Conservation (phyloP, 768 basidiomycete genomes). For the Pholiota conissans region DNA sequence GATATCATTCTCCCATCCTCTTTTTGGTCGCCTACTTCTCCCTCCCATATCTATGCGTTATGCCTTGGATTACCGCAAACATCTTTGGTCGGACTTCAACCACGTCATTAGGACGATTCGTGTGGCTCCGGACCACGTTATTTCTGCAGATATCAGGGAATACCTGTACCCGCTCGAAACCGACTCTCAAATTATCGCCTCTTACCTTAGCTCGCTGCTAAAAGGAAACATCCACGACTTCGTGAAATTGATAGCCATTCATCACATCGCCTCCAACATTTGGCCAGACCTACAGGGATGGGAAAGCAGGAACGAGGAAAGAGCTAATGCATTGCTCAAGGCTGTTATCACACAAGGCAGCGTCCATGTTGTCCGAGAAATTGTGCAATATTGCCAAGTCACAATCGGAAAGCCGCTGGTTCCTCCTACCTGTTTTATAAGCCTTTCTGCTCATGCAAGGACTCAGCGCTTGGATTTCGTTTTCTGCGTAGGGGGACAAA, state of each 20-base stretch:
- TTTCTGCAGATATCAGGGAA: slow-evolving; percentile 53
- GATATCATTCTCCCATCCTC: slow-evolving; percentile 80
- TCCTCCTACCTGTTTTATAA: slow-evolving; percentile 53
- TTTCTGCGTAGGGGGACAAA: slow-evolving; percentile 19
- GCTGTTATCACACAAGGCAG: slow-evolving; percentile 53
- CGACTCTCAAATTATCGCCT: slow-evolving; percentile 58
- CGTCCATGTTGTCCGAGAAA: slow-evolving; percentile 45
- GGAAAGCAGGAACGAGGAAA: slow-evolving; percentile 28
- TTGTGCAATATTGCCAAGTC: slow-evolving; percentile 59
- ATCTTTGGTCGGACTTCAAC: slow-evolving; percentile 79
- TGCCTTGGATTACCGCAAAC: slow-evolving; percentile 78
- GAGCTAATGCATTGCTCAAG: slow-evolving; percentile 47
- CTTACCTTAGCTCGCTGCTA: slow-evolving; percentile 61
- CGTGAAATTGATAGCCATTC: slow-evolving; percentile 65
- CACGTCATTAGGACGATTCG: slow-evolving; percentile 65
- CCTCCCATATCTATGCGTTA: slow-evolving; percentile 78
- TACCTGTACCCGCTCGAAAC: slow-evolving; percentile 75
- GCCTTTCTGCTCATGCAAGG: slow-evolving; percentile 18
- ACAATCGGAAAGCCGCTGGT: slow-evolving; percentile 33
- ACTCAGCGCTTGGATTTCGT: slow-evolving; percentile 24
- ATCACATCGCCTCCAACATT: slow-evolving; percentile 75
- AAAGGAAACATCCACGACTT: slow-evolving; percentile 53
- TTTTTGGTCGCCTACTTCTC: slow-evolving; percentile 75
- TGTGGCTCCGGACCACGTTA: slow-evolving; percentile 47
- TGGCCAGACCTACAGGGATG: slow-evolving; percentile 62